phyloP scores from a whole-genome alignment of 495 filamentous ascomycete species.

The Aspergillus asperescens region DNA sequence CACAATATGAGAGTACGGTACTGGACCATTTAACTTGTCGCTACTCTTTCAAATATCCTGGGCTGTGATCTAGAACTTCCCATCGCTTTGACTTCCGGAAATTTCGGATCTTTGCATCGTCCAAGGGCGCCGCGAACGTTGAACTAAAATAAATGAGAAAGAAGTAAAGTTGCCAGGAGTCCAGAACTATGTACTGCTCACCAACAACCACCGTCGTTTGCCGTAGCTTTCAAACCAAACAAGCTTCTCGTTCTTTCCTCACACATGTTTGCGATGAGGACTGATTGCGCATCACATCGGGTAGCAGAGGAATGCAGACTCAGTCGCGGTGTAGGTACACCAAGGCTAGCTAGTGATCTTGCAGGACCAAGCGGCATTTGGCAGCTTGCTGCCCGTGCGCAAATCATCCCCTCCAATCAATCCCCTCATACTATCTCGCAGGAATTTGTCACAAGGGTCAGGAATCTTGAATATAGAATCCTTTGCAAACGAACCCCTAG shows the following conservation, averaged over 20 bases:
- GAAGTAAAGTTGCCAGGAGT: slow-evolving; percentile 22
- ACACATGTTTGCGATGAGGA: slow-evolving; percentile 7
- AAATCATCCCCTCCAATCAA: slow-evolving; percentile 28
- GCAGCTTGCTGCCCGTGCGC: slow-evolving; percentile 35
- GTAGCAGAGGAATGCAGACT: slow-evolving; percentile 14
- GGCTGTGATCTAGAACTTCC: slow-evolving; percentile 29
- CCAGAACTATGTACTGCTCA: slow-evolving; percentile 22
- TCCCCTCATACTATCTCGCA: slow-evolving; percentile 31
- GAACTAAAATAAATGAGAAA: slow-evolving; percentile 18
- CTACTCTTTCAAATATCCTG: slow-evolving; percentile 8
- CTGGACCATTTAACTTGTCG: slow-evolving; percentile 4
- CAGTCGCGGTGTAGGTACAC: slow-evolving; percentile 26
- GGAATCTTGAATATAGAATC: slow-evolving; percentile 20
- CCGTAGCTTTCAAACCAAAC: slow-evolving; percentile 4
- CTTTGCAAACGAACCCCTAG: slow-evolving; percentile 19
- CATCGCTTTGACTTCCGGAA: slow-evolving; percentile 7
- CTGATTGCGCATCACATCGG: slow-evolving; percentile 17
- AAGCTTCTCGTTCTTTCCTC: slow-evolving; percentile 7
- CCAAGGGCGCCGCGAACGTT: slow-evolving; percentile 26
- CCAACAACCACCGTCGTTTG: slow-evolving; percentile 5
- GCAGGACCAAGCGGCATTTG: slow-evolving; percentile 24
- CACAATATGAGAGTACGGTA: background rate
- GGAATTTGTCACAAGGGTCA: slow-evolving; percentile 27
- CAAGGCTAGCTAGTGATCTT: slow-evolving; percentile 20
- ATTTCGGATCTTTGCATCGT: slow-evolving; percentile 24